Evolutionary conservation across 2,329 filamentous ascomycete genomes (phyloP).

Genomic region (Beauveria sp.): DNA sequence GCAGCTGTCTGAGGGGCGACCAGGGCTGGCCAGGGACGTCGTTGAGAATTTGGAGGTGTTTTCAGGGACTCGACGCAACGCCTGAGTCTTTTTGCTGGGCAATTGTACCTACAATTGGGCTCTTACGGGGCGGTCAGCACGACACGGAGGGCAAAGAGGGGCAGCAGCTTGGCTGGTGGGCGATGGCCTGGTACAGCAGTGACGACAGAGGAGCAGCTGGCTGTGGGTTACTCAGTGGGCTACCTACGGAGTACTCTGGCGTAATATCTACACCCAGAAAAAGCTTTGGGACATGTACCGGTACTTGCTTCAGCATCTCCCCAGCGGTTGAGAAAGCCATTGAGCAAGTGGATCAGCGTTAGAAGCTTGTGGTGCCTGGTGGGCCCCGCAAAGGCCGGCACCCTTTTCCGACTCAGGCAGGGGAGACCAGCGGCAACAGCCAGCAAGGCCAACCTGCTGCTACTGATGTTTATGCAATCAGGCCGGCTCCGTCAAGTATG

Average conservation of each 20-base stretch:
- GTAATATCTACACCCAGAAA: slow-evolving; percentile 6
- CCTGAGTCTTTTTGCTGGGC: too few species aligned
- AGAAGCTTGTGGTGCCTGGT: background rate
- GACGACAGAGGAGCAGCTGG: background rate
- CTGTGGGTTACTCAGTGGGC: background rate
- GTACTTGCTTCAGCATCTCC: slow-evolving; percentile 11
- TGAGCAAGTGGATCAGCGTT: slow-evolving; percentile 12
- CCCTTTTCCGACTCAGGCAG: slow-evolving; percentile 2
- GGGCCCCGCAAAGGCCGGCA: background rate
- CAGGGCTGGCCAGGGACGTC: background rate
- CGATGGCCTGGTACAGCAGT: background rate
- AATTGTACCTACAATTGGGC: background rate
- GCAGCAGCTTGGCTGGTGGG: background rate
- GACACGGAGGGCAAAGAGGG: background rate
- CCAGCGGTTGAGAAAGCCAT: slow-evolving; percentile 14
- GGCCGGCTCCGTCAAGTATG: too few species aligned
- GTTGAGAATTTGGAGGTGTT: background rate
- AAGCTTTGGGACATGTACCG: slow-evolving; percentile 14
- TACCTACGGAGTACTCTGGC: background rate
- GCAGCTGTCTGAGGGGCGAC: slow-evolving; percentile 7
- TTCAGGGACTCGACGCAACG: background rate
- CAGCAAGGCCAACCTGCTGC: background rate
- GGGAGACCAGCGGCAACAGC: background rate
- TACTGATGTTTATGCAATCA: background rate
- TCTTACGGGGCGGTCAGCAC: background rate